phyloP scores from a whole-genome alignment of 2,329 filamentous ascomycete species.

The Colletotrichum magnum region DNA sequence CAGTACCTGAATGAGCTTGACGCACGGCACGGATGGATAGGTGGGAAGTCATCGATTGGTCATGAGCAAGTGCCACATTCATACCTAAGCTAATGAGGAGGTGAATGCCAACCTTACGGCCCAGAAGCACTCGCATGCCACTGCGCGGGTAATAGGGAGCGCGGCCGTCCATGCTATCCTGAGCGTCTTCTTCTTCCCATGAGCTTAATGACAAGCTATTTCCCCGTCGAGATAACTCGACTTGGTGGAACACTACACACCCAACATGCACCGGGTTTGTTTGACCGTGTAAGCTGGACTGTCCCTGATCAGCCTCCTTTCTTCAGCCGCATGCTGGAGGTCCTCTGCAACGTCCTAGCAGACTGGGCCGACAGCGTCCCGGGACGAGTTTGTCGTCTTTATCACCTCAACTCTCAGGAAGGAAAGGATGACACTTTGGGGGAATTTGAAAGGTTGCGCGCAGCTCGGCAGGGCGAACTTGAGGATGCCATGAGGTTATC shows the following conservation, averaged over 20 bases:
- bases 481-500: too few species aligned
- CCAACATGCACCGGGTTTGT: slow-evolving; percentile 75
- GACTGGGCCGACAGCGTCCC: slow-evolving; percentile 45
- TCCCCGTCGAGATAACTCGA: slow-evolving; percentile 75
- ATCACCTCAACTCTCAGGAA: not conserved
- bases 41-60: not conserved
- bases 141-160: slow-evolving; percentile 79
- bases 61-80: not conserved
- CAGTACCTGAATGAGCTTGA: slow-evolving; percentile 79
- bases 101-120: slow-evolving; percentile 73
- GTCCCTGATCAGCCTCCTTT: slow-evolving; percentile 72
- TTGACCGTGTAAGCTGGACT: slow-evolving; percentile 75
- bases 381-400: not conserved
- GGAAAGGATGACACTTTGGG: slow-evolving; percentile 24
- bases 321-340: slow-evolving; percentile 62
- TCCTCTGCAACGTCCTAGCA: slow-evolving; percentile 61
- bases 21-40: slow-evolving; percentile 71
- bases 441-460: not conserved
- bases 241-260: slow-evolving; percentile 69
- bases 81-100: slow-evolving; percentile 32
- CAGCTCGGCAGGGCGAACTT: too few species aligned
- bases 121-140: slow-evolving; percentile 80
- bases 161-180: slow-evolving; percentile 82
- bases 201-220: slow-evolving; percentile 81
- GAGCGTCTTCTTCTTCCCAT: slow-evolving; percentile 83